phyloP scores from a whole-genome alignment of 2,329 filamentous ascomycete genomes.

The Diaporthe helianthi region DNA sequence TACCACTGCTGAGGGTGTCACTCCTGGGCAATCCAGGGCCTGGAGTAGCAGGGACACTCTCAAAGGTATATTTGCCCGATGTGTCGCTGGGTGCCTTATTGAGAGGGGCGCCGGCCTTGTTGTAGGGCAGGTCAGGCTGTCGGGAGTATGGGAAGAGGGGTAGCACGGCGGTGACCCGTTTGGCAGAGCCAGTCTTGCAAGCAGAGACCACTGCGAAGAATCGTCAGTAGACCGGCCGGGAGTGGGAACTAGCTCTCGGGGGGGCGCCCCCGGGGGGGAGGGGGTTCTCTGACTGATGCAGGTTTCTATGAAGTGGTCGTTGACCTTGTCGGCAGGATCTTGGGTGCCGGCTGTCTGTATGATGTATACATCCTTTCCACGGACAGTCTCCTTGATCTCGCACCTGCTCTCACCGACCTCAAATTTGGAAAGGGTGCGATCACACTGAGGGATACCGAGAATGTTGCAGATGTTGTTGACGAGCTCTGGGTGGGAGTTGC shows the following conservation, averaged over 20 bases:
- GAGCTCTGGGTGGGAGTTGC: slow-evolving; percentile 89
- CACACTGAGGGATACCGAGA: slow-evolving; percentile 82
- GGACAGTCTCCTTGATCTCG: slow-evolving; percentile 94
- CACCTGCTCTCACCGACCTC: slow-evolving; percentile 92
- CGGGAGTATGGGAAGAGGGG: slow-evolving; percentile 96
- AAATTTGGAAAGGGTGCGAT: slow-evolving; percentile 89
- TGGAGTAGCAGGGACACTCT: slow-evolving; percentile 89
- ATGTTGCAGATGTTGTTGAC: slow-evolving; percentile 88
- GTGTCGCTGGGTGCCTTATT: slow-evolving; percentile 66
- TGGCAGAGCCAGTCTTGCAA: slow-evolving; percentile 91
- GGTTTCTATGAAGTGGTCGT: slow-evolving; percentile 95
- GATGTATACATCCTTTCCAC: slow-evolving; percentile 98
- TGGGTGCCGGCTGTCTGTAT: slow-evolving; percentile 83
- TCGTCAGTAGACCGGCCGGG: slow-evolving; percentile 40
- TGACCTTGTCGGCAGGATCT: slow-evolving; percentile 71
- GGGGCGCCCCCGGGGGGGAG: no score
- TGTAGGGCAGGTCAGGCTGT: slow-evolving; percentile 96
- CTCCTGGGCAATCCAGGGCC: slow-evolving; percentile 74
- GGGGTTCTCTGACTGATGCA: slow-evolving; percentile 89
- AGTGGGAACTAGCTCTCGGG: background rate
- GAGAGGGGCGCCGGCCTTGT: slow-evolving; percentile 90
- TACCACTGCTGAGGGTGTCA: slow-evolving; percentile 69
- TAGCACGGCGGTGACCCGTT: slow-evolving; percentile 90
- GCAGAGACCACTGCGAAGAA: slow-evolving; percentile 85
- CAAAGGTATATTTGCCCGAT: slow-evolving; percentile 77